Conservation (phyloP, 208 protist genomes). For the Leishmania amazonensis region DNA sequence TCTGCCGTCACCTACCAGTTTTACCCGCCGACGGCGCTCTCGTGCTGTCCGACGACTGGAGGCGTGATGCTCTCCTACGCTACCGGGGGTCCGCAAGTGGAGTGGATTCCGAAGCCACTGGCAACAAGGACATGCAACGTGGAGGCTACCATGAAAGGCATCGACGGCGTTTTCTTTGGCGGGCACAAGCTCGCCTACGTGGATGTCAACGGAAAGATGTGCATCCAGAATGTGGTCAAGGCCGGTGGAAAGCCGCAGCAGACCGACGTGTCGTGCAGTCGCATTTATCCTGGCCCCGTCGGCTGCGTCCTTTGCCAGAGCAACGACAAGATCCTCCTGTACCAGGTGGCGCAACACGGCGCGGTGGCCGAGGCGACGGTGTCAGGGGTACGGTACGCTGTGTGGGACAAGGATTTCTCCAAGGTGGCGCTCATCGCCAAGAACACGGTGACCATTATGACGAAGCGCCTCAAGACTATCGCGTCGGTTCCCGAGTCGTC, state of each 20-base stretch:
- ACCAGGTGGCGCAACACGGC: constrained; percentile 94
- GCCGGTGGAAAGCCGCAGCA: constrained; percentile 76
- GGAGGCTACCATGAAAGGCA: constrained; percentile 39
- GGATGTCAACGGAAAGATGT: constrained; percentile 82
- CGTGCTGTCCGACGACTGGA: constrained; percentile 58
- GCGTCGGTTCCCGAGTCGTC: constrained; percentile 91
- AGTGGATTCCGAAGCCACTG: constrained; percentile 33
- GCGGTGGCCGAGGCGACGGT: constrained; percentile 69
- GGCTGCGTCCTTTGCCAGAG: constrained; percentile 81
- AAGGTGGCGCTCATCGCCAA: constrained; percentile 94
- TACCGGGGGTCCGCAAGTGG: constrained; percentile 37
- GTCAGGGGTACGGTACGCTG: constrained; percentile 89
- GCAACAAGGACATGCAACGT: constrained; percentile 17
- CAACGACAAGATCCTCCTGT: constrained; percentile 92
- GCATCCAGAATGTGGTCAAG: constrained; percentile 87
- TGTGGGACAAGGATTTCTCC: constrained; percentile 94
- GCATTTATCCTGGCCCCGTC: constrained; percentile 75
- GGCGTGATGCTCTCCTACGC: constrained; percentile 54
- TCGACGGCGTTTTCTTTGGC: constrained; percentile 94
- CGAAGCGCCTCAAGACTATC: constrained; percentile 90
- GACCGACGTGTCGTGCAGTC: constrained; percentile 54
- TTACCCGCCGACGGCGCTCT: constrained; percentile 58
- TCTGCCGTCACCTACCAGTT: constrained; percentile 32
- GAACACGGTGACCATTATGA: constrained; percentile 90
- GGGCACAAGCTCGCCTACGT: constrained; percentile 96